A percentile compares a stretch with the other conserved stretches of the same genome.
Conservation (phyloP, 78 protist species). For the Creolimax fragrantissima region DNA sequence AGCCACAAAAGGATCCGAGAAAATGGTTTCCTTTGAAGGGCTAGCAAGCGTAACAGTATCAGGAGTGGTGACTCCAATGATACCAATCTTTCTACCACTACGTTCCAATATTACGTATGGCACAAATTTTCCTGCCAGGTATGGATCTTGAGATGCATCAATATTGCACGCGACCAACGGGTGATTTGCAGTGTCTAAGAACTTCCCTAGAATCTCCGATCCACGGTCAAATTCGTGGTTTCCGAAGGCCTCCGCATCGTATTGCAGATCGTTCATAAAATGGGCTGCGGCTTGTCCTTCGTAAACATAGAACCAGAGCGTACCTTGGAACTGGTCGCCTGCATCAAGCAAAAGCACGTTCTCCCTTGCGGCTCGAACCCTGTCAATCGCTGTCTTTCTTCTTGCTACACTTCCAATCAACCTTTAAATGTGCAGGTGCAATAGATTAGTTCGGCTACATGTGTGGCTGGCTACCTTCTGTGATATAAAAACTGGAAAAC, state of each 20-base stretch:
- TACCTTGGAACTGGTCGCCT: background rate
- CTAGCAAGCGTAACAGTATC: background rate
- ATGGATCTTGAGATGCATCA: background rate
- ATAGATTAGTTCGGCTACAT: background rate
- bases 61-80: conserved; percentile 7
- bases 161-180: background rate
- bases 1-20: background rate
- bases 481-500: background rate
- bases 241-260: background rate
- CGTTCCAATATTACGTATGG: background rate
- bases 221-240: conserved; percentile 3
- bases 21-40: background rate
- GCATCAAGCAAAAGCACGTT: conserved; percentile 6
- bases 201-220: background rate
- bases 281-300: conserved; percentile 11
- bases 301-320: background rate
- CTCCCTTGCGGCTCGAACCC: background rate
- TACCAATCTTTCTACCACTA: background rate
- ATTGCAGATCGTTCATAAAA: background rate
- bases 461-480: background rate
- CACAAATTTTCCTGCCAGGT: background rate
- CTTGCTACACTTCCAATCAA: background rate
- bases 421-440: background rate
- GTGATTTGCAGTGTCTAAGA: background rate
- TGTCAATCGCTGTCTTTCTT: background rate